These are phyloP conservation scores for Neobulgaria alba DNA, from an alignment of 2,329 filamentous ascomycete species.

Conservation along the genomic window DNA sequence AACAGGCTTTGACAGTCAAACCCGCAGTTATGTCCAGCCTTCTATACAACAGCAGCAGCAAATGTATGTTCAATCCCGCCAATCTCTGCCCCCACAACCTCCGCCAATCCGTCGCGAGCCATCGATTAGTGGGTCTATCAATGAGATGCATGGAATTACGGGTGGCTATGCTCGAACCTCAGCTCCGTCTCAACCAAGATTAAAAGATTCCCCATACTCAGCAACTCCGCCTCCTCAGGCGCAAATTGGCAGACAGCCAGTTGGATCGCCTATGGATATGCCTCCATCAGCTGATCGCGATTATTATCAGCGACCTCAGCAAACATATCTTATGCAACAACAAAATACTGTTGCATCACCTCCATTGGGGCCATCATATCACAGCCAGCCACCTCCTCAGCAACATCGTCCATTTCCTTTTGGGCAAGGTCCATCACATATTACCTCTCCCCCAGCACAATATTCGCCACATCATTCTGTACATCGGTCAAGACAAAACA, in stretches of 20 bases:
- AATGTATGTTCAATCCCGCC: conserved; percentile 25
- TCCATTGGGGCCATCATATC: conserved; percentile 19
- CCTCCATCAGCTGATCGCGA: conserved; percentile 24
- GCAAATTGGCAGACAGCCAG: conserved; percentile 17
- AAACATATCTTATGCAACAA: conserved; percentile 21
- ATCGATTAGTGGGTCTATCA: conserved; percentile 21
- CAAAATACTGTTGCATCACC: conserved; percentile 21
- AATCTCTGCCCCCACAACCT: conserved; percentile 22
- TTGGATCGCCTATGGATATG: conserved; percentile 24
- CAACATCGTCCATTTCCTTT: conserved; percentile 25
- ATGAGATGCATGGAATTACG: conserved; percentile 23
- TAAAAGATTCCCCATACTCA: conserved; percentile 29
- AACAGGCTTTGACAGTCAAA: conserved; percentile 19
- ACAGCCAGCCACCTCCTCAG: conserved; percentile 15
- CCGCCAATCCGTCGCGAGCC: conserved; percentile 23
- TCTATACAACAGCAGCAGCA: conserved; percentile 24
- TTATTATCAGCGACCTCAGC: conserved; percentile 24
- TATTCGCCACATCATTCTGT: conserved; percentile 19
- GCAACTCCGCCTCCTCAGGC: conserved; percentile 21
- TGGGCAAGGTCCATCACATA: conserved; percentile 18
- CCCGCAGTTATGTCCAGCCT: conserved; percentile 33
- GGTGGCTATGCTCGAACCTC: conserved; percentile 22
- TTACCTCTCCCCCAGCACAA: conserved; percentile 22
- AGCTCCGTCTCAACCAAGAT: conserved; percentile 20
- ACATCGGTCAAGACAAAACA: conserved; percentile 25